Conservation (phyloP, 225 moss, liverwort and hornwort species). For the Thuidium tamariscinum region DNA sequence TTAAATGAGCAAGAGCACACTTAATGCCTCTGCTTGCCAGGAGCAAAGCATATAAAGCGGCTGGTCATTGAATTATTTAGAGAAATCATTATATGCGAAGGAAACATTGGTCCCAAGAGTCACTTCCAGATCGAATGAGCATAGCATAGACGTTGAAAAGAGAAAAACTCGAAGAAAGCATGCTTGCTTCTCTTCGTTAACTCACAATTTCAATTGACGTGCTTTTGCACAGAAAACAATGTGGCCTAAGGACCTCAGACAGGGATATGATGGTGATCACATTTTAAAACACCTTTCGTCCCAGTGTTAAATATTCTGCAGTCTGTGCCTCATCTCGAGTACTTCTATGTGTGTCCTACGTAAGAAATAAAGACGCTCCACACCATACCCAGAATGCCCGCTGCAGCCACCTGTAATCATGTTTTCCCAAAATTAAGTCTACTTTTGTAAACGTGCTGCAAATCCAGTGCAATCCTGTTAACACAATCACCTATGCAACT, state of each 20-base stretch:
- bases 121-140: background rate
- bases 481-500: background rate
- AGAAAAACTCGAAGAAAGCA: background rate
- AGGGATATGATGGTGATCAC: conserved; percentile 2
- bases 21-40: background rate
- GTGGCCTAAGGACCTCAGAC: background rate
- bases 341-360: conserved; percentile 62
- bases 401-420: conserved; percentile 57
- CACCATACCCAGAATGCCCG: conserved; percentile 70
- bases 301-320: background rate
- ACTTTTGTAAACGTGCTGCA: background rate
- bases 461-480: background rate
- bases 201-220: background rate
- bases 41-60: background rate
- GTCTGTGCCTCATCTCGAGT: background rate
- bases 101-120: background rate
- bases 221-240: conserved; percentile 13
- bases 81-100: background rate
- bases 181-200: background rate
- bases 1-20: background rate
- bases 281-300: background rate
- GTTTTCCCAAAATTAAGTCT: background rate
- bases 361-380: conserved; percentile 97
- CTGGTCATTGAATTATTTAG: background rate
- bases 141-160: background rate